These are phyloP conservation scores for Suhomyces prunicola DNA, from an alignment of 805 yeast species.

Conservation along the genomic window DNA sequence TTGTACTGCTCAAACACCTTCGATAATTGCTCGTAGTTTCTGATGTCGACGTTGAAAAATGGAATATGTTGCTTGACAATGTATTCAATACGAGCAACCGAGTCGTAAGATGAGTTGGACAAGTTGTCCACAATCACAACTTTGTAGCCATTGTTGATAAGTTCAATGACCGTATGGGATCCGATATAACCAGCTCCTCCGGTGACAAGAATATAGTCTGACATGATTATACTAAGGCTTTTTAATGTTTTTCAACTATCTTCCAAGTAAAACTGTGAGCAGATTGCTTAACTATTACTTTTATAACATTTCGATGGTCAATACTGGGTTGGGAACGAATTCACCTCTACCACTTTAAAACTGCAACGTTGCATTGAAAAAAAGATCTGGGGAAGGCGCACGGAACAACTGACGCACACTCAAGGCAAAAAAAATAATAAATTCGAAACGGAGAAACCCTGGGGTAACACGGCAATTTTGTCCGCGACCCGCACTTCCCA, in stretches of 20 bases:
- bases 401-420: not conserved
- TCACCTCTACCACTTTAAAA: not conserved
- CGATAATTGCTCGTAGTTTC: conserved; percentile 46
- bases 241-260: not conserved
- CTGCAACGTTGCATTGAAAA: not conserved
- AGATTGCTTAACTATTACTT: not conserved
- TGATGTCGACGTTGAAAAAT: conserved; percentile 56
- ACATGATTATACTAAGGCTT: not conserved
- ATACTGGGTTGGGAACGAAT: not conserved
- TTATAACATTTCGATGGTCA: not conserved
- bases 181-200: conserved; percentile 91
- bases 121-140: conserved; percentile 75
- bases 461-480: not conserved
- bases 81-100: conserved; percentile 59
- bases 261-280: not conserved
- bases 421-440: not conserved
- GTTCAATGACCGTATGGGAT: conserved; percentile 70
- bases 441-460: not conserved
- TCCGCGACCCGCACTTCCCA: not conserved
- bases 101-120: conserved; percentile 62
- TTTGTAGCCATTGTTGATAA: conserved; percentile 57
- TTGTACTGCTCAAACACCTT: conserved; percentile 47
- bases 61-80: conserved; percentile 49
- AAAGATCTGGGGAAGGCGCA: not conserved
- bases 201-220: conserved; percentile 57